Percentiles rank a stretch among this genome's conserved stretches.
Conservation (phyloP, 2,329 filamentous ascomycete species). For the Aspergillus latus region DNA sequence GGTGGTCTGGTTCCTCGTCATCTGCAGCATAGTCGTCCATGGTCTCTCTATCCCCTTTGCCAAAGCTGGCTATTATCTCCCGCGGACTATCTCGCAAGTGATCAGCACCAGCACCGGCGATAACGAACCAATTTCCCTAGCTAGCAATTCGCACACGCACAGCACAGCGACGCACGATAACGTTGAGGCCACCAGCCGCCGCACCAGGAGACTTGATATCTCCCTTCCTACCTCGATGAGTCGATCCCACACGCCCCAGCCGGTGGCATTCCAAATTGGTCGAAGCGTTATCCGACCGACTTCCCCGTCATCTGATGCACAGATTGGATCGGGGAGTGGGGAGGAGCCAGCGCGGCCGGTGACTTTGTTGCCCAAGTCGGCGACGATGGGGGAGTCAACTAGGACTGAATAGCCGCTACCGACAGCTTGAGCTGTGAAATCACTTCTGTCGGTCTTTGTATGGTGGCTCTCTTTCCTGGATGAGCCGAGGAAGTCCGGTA, state of each 20-base stretch:
- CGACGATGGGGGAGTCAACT: neutral
- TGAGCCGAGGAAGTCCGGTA: too few relatives aligned
- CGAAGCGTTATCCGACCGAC: constrained; percentile 25
- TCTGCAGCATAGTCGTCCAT: constrained; percentile 83
- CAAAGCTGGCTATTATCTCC: constrained; percentile 49
- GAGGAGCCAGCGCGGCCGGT: constrained; percentile 38
- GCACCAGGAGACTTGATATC: constrained; percentile 28
- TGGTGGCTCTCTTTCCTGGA: too few relatives aligned
- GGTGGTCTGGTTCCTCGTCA: constrained; percentile 81
- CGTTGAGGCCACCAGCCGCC: constrained; percentile 18
- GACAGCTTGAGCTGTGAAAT: neutral
- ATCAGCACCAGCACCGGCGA: constrained; percentile 41
- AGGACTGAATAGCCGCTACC: neutral
- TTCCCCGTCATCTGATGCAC: constrained; percentile 20
- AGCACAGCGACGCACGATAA: constrained; percentile 33
- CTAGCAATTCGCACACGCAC: constrained; percentile 30
- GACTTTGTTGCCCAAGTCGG: constrained; percentile 24
- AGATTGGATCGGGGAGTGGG: constrained; percentile 22
- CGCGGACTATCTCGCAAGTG: constrained; percentile 45
- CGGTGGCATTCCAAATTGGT: constrained; percentile 30
- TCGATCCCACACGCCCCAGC: constrained; percentile 12
- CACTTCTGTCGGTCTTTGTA: too few relatives aligned
- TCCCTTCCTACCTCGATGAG: neutral
- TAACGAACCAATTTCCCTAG: constrained; percentile 30
- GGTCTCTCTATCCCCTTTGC: constrained; percentile 75